Conservation (phyloP, 495 filamentous ascomycete genomes). For the Penicillium verhagenii region DNA sequence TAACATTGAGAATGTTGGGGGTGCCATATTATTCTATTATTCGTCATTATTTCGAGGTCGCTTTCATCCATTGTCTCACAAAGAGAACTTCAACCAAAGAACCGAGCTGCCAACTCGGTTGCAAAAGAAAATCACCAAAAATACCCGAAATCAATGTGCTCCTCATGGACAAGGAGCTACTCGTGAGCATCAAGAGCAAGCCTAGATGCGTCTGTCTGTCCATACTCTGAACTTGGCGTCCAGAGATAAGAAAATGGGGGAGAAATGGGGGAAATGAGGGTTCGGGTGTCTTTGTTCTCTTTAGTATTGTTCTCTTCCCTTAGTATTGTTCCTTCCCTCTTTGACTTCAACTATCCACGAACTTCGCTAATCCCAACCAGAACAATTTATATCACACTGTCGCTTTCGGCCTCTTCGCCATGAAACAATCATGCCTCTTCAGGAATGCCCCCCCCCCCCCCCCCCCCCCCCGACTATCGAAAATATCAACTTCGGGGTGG, state of each 20-base stretch:
- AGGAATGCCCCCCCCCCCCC: background rate
- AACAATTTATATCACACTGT: conserved; percentile 13
- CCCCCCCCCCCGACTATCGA: background rate
- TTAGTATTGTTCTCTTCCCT: conserved; percentile 27
- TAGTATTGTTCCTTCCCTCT: conserved; percentile 21
- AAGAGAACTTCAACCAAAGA: too few species aligned
- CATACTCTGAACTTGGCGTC: background rate
- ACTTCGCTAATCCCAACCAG: background rate
- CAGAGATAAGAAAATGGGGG: background rate
- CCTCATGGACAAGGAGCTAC: background rate
- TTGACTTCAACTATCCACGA: conserved; percentile 2
- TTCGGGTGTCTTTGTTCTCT: conserved; percentile 4
- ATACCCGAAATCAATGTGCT: background rate
- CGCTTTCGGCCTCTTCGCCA: conserved; percentile 30
- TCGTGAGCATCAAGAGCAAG: too few species aligned
- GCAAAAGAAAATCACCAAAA: background rate
- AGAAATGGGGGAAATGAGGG: too few species aligned
- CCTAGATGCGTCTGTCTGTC: background rate
- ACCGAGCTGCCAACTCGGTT: background rate
- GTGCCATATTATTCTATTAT: background rate
- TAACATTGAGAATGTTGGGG: background rate
- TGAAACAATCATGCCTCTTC: conserved; percentile 1
- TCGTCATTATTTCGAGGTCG: background rate
- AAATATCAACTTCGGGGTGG: background rate
- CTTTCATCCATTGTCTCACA: background rate